Conservation (phyloP, 768 basidiomycete genomes). For the Brasilioporus rufonigricans region DNA sequence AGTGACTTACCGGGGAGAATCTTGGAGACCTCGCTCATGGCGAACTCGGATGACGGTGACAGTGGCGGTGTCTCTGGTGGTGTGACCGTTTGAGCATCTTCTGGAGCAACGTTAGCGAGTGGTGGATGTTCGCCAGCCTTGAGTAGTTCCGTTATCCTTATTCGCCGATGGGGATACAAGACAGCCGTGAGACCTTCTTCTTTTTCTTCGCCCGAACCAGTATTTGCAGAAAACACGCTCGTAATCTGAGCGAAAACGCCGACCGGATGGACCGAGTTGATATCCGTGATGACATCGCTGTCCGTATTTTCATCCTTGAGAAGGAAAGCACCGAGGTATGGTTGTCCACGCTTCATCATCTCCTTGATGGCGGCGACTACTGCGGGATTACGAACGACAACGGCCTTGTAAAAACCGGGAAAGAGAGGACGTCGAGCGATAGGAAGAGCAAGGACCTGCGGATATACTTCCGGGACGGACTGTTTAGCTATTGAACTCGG, state of each 20-base stretch:
- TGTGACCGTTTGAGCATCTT: slow-evolving; percentile 42
- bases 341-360: slow-evolving; percentile 95
- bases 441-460: slow-evolving; percentile 91
- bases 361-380: slow-evolving; percentile 95
- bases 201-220: slow-evolving; percentile 56
- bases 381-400: slow-evolving; percentile 85
- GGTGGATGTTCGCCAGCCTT: slow-evolving; percentile 51
- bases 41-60: slow-evolving; percentile 25
- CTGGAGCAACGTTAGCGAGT: slow-evolving; percentile 35
- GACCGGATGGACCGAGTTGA: slow-evolving; percentile 85
- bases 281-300: slow-evolving; percentile 86
- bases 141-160: slow-evolving; percentile 83
- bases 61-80: slow-evolving; percentile 42
- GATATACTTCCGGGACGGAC: slow-evolving; percentile 86
- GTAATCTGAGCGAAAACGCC: slow-evolving; percentile 98
- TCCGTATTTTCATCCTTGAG: slow-evolving; percentile 93
- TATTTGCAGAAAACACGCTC: slow-evolving; percentile 73
- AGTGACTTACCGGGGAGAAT: slow-evolving; percentile 21
- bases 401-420: slow-evolving; percentile 98
- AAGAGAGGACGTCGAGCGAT: slow-evolving; percentile 95
- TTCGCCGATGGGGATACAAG: slow-evolving; percentile 88
- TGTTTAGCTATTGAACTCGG: slow-evolving; percentile 74
- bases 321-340: slow-evolving; percentile 95
- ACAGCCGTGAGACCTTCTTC: slow-evolving; percentile 94
- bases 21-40: slow-evolving; percentile 24